Evolutionary conservation across 1,284 basidiomycete species (phyloP), one percentile per base, ranked within the genome.

Genomic region (Cryptococcus sp.): DNA sequence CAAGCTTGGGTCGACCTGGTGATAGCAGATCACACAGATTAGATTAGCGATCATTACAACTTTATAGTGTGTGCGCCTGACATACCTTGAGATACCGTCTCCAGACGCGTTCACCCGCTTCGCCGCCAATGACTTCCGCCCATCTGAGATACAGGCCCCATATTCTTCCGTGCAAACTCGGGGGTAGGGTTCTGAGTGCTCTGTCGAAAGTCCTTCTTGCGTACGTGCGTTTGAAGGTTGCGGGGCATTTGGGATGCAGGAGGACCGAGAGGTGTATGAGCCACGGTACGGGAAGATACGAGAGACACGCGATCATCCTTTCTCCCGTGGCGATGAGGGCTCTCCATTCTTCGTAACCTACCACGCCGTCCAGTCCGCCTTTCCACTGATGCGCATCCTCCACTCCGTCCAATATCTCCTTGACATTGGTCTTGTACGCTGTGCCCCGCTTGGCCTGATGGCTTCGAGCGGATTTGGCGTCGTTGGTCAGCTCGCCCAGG

Each of bases 331-430:
- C 90, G 8, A 95, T 85, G 5, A 99, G 83, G 20, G 87, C 82
- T 72, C 87, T 90, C 96, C 96, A 99, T 78, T 99, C 96, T 62
- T 90, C 87, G 86, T 88, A 95, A 2, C 95, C 96, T 20, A 96
- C 83, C 4, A 91, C 82, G 5, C 89, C 87, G 72, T 99, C 91
- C 53, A 99, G 80, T 5, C 90, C 88, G 19, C 86, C 87, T 52
- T 90, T 85, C 90, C 91, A 98, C 62, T 89, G 87, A 59, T 84
- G 82, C 62, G 92, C 91, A 38, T 91, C 89, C 72, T 93, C 91
- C 59, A 93, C 79, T 57, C 89, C 90, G 59, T 92, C 90, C 75
- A 89, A 85, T 85, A 93, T 90, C 72, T 91, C 90, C 10, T 87
- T 86, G 59, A 93, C 85, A 80, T 91, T 93, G 81, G 91, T 93